A percentile compares a stretch with the other conserved stretches of the same genome.
These are phyloP conservation scores for Tuber melanosporum DNA, from an alignment of 495 filamentous ascomycete species.

Conservation along the genomic window DNA sequence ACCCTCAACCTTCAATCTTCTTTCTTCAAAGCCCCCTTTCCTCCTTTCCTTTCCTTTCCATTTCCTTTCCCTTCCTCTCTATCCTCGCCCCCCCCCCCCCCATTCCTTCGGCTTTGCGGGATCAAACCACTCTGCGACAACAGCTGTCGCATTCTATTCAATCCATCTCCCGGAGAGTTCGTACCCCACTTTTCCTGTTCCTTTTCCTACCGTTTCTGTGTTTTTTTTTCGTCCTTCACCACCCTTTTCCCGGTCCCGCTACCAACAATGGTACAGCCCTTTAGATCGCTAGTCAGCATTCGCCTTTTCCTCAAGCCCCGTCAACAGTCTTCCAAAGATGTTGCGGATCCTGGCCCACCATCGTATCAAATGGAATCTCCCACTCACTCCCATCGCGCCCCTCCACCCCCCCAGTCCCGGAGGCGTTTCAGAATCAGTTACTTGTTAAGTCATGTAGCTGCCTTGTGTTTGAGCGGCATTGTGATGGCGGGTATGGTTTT, in stretches of 20 bases:
- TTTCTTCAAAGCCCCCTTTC: background rate
- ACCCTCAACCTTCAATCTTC: background rate
- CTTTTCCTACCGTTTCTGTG: background rate
- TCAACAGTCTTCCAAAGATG: conserved; percentile 2
- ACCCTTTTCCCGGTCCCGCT: background rate
- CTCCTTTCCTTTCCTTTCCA: background rate
- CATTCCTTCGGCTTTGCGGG: background rate
- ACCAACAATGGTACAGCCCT: background rate
- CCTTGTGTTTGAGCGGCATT: conserved; percentile 16
- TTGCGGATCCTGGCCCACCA: conserved; percentile 13
- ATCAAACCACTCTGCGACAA: background rate
- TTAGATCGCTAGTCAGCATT: conserved; percentile 1
- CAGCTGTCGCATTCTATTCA: background rate
- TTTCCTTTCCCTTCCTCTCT: too few relatives aligned
- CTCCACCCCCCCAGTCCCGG: conserved; percentile 1
- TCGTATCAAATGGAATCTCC: conserved; percentile 18
- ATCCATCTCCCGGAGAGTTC: conserved; percentile 10
- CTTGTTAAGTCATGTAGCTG: background rate
- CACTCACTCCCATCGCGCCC: conserved; percentile 3
- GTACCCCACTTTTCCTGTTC: background rate
- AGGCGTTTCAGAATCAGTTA: conserved; percentile 24
- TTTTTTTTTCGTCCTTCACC: conserved; percentile 1
- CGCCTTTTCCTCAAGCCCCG: background rate
- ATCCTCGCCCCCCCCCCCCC: background rate
- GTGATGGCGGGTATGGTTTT: conserved; percentile 17